Percentiles rank a stretch among this genome's conserved stretches.
Conservation (phyloP, 148 eudicot genomes). For the Euryodendron excelsum region DNA sequence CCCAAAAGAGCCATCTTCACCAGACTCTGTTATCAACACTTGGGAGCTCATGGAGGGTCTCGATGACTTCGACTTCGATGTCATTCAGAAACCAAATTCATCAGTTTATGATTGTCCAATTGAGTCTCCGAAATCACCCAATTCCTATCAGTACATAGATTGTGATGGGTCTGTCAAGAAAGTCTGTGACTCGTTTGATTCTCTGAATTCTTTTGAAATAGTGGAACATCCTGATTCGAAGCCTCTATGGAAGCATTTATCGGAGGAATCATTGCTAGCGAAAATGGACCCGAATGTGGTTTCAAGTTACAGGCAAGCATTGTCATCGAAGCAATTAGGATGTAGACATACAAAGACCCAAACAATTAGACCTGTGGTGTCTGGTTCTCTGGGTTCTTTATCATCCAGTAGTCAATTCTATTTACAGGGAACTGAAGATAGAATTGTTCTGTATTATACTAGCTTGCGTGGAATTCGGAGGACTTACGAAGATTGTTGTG, state of each 20-base stretch:
- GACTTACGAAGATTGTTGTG: conserved; percentile 85
- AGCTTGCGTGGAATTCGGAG: conserved; percentile 84
- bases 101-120: no score
- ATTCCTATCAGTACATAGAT: conserved; percentile 10
- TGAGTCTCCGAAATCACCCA: neutral
- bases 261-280: conserved; percentile 76
- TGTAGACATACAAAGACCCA: conserved; percentile 12
- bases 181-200: conserved; percentile 40
- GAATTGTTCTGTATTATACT: conserved; percentile 71
- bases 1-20: conserved; percentile 36
- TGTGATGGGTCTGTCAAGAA: conserved; percentile 21
- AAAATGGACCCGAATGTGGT: conserved; percentile 69
- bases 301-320: conserved; percentile 56
- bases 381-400: no score
- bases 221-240: conserved; percentile 51
- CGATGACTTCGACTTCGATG: conserved; percentile 48
- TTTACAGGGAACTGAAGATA: conserved; percentile 47
- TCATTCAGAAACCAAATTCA: conserved; percentile 17
- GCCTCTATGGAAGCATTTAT: conserved; percentile 84
- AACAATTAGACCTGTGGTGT: conserved; percentile 17
- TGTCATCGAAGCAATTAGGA: conserved; percentile 44
- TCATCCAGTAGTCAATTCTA: conserved; percentile 1
- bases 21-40: conserved; percentile 85
- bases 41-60: conserved; percentile 99
- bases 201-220: conserved; percentile 43